Percentiles rank a stretch among this genome's conserved stretches.
phyloP scores from a whole-genome alignment of 805 yeast species.

The Kuraishia molischiana region DNA sequence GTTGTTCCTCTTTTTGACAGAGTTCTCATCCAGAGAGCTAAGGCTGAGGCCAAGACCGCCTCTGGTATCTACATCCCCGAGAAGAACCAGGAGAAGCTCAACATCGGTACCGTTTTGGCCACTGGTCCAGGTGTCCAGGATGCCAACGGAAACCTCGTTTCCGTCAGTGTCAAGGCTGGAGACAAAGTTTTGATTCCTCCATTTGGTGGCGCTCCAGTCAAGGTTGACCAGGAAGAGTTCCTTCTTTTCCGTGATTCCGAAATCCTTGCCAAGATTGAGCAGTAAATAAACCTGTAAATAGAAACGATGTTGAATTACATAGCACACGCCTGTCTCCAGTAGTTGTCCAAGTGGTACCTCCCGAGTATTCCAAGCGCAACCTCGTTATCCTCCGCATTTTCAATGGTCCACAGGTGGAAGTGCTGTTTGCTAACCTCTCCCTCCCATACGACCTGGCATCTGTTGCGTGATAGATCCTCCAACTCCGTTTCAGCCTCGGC shows the following conservation, averaged over 20 bases:
- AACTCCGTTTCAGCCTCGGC: constrained; percentile 5
- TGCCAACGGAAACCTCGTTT: constrained; percentile 61
- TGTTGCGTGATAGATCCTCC: constrained; percentile 33
- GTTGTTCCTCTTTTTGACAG: constrained; percentile 93
- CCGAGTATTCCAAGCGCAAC: constrained; percentile 39
- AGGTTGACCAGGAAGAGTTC: constrained; percentile 65
- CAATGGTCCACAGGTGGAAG: constrained; percentile 65
- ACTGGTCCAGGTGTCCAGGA: constrained; percentile 90
- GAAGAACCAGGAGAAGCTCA: constrained; percentile 89
- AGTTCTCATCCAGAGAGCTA: constrained; percentile 88
- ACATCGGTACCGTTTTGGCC: constrained; percentile 86
- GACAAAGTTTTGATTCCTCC: constrained; percentile 92
- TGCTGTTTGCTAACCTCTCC: constrained; percentile 47
- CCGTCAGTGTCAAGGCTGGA: constrained; percentile 76
- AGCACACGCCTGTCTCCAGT: constrained; percentile 37
- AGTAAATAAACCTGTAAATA: constrained; percentile 23
- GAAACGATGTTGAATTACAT: neutral
- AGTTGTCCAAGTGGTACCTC: constrained; percentile 45
- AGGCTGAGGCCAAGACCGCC: constrained; percentile 85
- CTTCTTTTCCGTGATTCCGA: constrained; percentile 82
- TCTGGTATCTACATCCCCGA: constrained; percentile 93
- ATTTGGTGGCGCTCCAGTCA: constrained; percentile 87
- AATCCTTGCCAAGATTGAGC: constrained; percentile 85
- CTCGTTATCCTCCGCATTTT: constrained; percentile 38
- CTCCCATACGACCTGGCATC: constrained; percentile 54